Evolutionary conservation across 306 rosid genomes (phyloP).

Genomic region (Cucumis melo): DNA sequence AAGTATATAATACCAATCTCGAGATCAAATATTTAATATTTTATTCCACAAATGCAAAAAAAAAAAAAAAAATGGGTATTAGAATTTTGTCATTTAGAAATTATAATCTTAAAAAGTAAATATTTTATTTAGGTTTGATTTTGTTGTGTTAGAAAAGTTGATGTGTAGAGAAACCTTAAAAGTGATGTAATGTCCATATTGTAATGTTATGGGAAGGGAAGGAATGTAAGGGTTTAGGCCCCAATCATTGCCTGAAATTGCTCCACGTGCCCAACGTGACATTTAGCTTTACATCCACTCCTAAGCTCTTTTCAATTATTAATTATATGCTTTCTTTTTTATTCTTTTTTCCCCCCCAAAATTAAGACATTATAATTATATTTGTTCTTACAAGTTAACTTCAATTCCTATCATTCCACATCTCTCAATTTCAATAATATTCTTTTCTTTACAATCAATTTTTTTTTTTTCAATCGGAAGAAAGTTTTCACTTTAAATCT

Average conservation of each 20-base stretch:
- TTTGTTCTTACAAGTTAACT: neutral
- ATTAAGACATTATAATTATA: neutral
- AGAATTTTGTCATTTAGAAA: too few species aligned
- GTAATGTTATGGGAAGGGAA: neutral
- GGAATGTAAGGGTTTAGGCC: neutral
- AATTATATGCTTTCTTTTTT: too few species aligned
- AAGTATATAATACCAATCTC: too few species aligned
- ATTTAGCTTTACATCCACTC: neutral
- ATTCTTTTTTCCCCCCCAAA: neutral
- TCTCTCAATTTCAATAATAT: neutral
- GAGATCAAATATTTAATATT: too few species aligned
- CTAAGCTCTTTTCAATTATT: neutral
- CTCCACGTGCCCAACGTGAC: neutral
- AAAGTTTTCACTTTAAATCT: neutral
- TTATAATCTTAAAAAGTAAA: too few species aligned
- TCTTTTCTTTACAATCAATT: neutral
- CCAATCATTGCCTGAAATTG: neutral
- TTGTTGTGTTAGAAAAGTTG: too few species aligned
- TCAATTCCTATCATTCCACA: neutral
- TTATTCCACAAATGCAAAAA: too few species aligned
- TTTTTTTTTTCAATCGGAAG: neutral
- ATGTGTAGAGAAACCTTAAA: neutral
- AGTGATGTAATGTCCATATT: neutral
- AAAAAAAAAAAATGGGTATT: too few species aligned
- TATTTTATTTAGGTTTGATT: too few species aligned